Evolutionary conservation across 176 grass and related monocot genomes (phyloP).

Genomic region (Juncus effusus): DNA sequence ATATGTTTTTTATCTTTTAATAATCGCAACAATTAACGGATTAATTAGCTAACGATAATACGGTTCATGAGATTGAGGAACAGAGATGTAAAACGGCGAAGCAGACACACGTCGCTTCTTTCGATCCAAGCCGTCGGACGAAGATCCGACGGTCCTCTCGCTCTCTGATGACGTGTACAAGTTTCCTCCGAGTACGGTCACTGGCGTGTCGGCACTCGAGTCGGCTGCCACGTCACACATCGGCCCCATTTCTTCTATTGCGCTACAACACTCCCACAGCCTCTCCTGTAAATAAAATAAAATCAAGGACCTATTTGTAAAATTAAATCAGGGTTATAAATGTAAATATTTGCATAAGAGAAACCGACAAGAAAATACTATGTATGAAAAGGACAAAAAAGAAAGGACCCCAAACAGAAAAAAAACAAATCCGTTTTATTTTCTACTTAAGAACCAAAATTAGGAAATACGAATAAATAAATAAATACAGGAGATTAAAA

Average conservation of each 20-base stretch:
- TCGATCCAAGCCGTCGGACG: slow-evolving; percentile 33
- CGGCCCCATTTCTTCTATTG: slow-evolving; percentile 31
- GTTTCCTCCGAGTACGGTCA: slow-evolving; percentile 59
- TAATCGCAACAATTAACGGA: no score
- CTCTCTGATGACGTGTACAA: slow-evolving; percentile 68
- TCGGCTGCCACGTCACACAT: slow-evolving; percentile 12
- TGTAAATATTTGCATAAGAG: not conserved
- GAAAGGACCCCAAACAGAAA: slow-evolving; percentile 8
- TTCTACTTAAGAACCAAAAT: no score
- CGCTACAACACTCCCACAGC: slow-evolving; percentile 62
- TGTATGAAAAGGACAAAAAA: slow-evolving; percentile 15
- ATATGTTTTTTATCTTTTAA: not conserved
- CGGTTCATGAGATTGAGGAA: slow-evolving; percentile 12
- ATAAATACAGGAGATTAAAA: no score
- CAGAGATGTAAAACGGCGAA: slow-evolving; percentile 41
- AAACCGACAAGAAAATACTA: slow-evolving; percentile 17
- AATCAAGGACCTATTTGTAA: not conserved
- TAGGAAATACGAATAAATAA: no score
- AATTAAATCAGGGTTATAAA: not conserved
- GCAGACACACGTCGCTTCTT: slow-evolving; percentile 66
- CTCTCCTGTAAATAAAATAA: slow-evolving; percentile 43
- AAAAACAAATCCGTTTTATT: no score
- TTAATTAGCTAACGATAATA: not conserved
- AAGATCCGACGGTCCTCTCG: slow-evolving; percentile 58
- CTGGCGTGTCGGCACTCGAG: slow-evolving; percentile 61